phyloP scores from a whole-genome alignment of 305 asterid species.

The Ilex paraguariensis region DNA sequence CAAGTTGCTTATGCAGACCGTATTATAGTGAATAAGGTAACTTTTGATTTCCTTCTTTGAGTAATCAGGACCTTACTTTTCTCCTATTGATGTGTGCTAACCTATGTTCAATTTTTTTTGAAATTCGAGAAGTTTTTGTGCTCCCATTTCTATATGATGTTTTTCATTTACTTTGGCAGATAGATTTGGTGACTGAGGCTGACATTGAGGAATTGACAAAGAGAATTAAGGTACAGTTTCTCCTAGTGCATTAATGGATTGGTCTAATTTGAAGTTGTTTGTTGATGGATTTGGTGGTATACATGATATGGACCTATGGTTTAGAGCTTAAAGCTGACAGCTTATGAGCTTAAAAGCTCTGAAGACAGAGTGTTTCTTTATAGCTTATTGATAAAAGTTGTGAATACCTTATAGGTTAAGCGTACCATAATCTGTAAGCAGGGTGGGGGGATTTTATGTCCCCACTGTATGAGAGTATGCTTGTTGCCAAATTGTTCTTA shows the following conservation, averaged over 20 bases:
- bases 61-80: background rate
- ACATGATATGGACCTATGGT: too few species aligned
- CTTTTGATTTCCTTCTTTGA: constrained; percentile 3
- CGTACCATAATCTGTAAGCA: too few species aligned
- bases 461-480: too few species aligned
- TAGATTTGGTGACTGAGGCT: constrained; percentile 68
- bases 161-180: constrained; percentile 35
- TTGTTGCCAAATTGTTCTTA: too few species aligned
- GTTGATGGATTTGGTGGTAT: background rate
- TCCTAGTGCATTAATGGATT: background rate
- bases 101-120: background rate
- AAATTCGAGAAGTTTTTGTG: background rate
- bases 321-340: too few species aligned
- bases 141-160: background rate
- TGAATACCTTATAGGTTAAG: too few species aligned
- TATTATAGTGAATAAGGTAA: constrained; percentile 79
- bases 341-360: too few species aligned
- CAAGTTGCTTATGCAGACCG: constrained; percentile 98
- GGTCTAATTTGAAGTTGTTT: constrained; percentile 5
- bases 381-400: background rate
- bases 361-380: background rate
- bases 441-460: too few species aligned
- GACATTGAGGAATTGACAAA: constrained; percentile 55
- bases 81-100: too few species aligned
- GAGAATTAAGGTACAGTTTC: constrained; percentile 56